These are phyloP conservation scores for Coemansia sp. DNA, from an alignment of 192 early-diverging fungal genomes.

Conservation along the genomic window DNA sequence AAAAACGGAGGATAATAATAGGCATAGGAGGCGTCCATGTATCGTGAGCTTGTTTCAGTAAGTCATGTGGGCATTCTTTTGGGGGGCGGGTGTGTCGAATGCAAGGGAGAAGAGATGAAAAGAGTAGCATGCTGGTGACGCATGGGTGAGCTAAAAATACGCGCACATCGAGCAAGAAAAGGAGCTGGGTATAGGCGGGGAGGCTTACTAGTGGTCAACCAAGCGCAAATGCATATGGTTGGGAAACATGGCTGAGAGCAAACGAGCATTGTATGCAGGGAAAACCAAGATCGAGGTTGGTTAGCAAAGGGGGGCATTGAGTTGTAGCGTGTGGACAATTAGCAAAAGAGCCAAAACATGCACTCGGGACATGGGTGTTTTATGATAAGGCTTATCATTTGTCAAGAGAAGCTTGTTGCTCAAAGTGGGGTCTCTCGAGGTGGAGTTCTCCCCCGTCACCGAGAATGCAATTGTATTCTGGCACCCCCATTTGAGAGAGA, in stretches of 20 bases:
- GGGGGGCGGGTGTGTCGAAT: background rate
- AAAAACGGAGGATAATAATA: background rate
- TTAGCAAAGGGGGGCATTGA: too few species aligned
- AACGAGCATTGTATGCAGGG: conserved; percentile 50
- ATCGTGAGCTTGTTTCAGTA: background rate
- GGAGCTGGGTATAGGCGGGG: background rate
- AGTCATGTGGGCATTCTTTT: background rate
- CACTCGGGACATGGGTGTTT: too few species aligned
- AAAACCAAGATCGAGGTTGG: conserved; percentile 29
- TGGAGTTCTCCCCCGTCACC: too few species aligned
- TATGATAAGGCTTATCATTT: too few species aligned
- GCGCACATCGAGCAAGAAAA: too few species aligned
- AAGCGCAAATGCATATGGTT: background rate
- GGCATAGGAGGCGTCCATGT: background rate
- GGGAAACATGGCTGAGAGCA: background rate
- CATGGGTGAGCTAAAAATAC: conserved; percentile 10
- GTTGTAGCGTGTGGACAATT: conserved; percentile 11
- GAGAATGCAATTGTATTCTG: too few species aligned
- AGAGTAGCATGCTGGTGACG: too few species aligned
- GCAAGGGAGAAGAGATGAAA: background rate
- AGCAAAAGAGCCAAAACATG: too few species aligned
- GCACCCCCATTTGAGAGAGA: too few species aligned
- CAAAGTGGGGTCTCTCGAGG: too few species aligned
- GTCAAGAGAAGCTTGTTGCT: too few species aligned
- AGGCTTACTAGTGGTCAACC: background rate